phyloP scores from a whole-genome alignment of 192 early-diverging fungal genomes.

The Coemansia brasiliensis region DNA sequence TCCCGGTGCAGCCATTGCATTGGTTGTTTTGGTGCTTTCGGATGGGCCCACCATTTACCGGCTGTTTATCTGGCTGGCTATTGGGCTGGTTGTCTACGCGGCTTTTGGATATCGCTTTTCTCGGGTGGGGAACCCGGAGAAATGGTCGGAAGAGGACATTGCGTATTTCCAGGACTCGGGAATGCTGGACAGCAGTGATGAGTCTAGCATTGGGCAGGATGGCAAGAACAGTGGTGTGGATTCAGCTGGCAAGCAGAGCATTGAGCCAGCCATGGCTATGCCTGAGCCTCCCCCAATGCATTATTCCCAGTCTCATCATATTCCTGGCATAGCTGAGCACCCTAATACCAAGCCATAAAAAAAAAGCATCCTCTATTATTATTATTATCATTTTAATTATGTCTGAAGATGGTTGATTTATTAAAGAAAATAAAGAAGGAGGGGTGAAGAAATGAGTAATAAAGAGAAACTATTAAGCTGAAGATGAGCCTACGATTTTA shows the following conservation, averaged over 20 bases:
- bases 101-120: constrained; percentile 68
- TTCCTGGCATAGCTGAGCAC: no score
- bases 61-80: constrained; percentile 73
- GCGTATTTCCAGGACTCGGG: constrained; percentile 40
- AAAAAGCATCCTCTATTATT: no score
- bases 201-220: background rate
- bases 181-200: constrained; percentile 12
- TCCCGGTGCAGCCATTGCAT: constrained; percentile 58
- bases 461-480: constrained; percentile 3
- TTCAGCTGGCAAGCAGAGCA: background rate
- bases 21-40: constrained; percentile 69
- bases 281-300: background rate
- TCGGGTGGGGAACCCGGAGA: constrained; percentile 59
- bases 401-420: background rate
- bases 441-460: background rate
- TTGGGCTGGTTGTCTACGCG: constrained; percentile 78
- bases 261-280: background rate
- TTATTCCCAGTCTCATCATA: no score
- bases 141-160: constrained; percentile 42
- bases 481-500: constrained; percentile 35
- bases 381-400: background rate
- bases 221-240: constrained; percentile 5
- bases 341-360: no score
- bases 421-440: constrained; percentile 7
- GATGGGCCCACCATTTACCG: constrained; percentile 68